phyloP scores from a whole-genome alignment of 306 rosid species.

The Pachyrhizus erosus region DNA sequence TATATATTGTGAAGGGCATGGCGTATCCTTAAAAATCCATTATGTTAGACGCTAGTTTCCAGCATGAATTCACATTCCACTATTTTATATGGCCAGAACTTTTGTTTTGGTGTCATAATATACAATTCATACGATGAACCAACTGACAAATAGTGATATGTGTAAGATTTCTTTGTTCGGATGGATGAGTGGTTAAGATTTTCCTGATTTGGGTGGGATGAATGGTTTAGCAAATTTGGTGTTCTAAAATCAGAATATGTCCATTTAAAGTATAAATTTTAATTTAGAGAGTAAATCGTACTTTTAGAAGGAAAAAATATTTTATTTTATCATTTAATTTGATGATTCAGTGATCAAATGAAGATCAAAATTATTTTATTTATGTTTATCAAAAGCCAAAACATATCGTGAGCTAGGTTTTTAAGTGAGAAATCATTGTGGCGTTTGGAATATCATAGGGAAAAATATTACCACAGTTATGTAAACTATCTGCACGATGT shows the following conservation, averaged over 20 bases:
- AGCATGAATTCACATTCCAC: not conserved
- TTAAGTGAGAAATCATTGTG: not conserved
- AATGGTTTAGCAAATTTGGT: not conserved
- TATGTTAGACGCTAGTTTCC: not conserved
- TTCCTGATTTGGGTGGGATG: not conserved
- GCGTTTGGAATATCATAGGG: not conserved
- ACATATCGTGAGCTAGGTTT: not conserved
- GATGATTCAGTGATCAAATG: not conserved
- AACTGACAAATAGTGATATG: not conserved
- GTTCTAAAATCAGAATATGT: not conserved
- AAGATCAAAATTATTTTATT: too few relatives aligned
- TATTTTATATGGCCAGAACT: not conserved
- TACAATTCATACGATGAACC: constrained; percentile 2
- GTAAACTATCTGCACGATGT: too few relatives aligned
- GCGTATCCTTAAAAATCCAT: not conserved
- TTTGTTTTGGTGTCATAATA: not conserved
- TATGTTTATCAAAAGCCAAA: not conserved
- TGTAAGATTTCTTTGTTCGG: not conserved
- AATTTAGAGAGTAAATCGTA: not conserved
- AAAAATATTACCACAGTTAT: not conserved
- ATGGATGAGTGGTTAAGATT: not conserved
- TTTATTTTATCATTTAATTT: too few relatives aligned
- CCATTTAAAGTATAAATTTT: not conserved
- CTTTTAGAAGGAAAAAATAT: too few relatives aligned
- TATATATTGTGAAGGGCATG: too few relatives aligned